Evolutionary conservation across 225 moss, liverwort and hornwort species (phyloP), one percentile per base, ranked within the genome.

Genomic region (Takakia lepidozioides): DNA sequence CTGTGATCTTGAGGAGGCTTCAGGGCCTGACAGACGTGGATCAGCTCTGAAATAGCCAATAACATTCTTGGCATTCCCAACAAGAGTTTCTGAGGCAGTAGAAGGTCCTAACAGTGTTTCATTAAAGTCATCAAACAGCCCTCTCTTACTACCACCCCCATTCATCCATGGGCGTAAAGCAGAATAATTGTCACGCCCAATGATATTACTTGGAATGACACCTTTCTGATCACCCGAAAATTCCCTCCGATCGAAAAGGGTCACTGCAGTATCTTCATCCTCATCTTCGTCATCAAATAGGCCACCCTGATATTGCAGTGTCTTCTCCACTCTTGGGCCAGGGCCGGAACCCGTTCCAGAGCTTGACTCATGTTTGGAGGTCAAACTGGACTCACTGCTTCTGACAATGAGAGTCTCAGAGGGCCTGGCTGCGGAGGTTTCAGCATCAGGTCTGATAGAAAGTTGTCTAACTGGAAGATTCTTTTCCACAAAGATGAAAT

Each of bases 231-330:
- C 44, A 32, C 39, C 6, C 2, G 25, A 25, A 49, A 34, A 35
- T 50, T 62, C 62, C 68, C 49, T 77, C 55, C 27, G 70, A 56
- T 39, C 65, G 48, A 64, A 68, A 23, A 69, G 62, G 57, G 62
- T 29, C 26, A 26, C 29, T 54, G 68, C 56, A 28, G 64, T 66
- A 37, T 80, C 48, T 21, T 70, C 71, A 32, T 68, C 64, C 22
- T 74, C 68, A 19, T 76, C 78, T 51, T 74, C 85, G 20, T 87
- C 87, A 71, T 92, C 91, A 58, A 93, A 93, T 46, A 93, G 57
- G 27, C 88, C 80, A 39, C 85, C 88, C 69, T 68, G 85, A 62
- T 77, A 68, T 15, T 66, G 45, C 37, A 74, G 1, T n/a, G 66
- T 61, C 35, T 43, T 23, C 43, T 54, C 53, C 29, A 53, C n/a